Conservation (phyloP, 169 alveolate species). For the Plasmodium chabaudi region DNA sequence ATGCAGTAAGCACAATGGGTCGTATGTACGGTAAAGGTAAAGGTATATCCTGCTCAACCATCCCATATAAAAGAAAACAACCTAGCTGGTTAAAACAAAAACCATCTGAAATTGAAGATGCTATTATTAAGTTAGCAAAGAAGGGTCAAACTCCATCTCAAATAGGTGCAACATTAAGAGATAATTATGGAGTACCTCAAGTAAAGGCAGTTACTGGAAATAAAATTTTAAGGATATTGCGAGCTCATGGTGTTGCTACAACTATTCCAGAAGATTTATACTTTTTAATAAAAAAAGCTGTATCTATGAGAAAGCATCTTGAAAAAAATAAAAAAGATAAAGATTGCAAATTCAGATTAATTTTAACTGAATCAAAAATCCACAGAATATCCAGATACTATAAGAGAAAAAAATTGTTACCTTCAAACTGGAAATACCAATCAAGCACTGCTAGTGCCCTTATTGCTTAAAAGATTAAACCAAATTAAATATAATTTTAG, state of each 20-base stretch:
- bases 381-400: constrained; percentile 99
- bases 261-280: constrained; percentile 99
- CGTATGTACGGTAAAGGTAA: constrained; percentile 94
- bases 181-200: constrained; percentile 97
- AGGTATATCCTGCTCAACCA: constrained; percentile 95
- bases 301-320: constrained; percentile 98
- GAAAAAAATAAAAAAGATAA: constrained; percentile 97
- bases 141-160: constrained; percentile 98
- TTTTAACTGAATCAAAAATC: constrained; percentile 97
- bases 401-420: constrained; percentile 96
- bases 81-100: constrained; percentile 98
- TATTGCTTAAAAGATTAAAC: constrained; percentile 80
- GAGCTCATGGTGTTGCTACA: constrained; percentile 97
- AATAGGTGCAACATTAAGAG: constrained; percentile 99
- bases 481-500: not conserved
- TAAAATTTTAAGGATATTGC: constrained; percentile 97
- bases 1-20: constrained; percentile 86
- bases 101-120: constrained; percentile 94
- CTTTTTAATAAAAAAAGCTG: constrained; percentile 98
- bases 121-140: constrained; percentile 96
- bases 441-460: constrained; percentile 92
- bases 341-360: constrained; percentile 97
- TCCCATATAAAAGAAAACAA: constrained; percentile 97
- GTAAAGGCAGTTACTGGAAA: constrained; percentile 96
- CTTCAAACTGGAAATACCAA: constrained; percentile 98